Base-by-base conservation (phyloP, 1,284 basidiomycete species). In the Ustilago vetiveriae region DNA sequence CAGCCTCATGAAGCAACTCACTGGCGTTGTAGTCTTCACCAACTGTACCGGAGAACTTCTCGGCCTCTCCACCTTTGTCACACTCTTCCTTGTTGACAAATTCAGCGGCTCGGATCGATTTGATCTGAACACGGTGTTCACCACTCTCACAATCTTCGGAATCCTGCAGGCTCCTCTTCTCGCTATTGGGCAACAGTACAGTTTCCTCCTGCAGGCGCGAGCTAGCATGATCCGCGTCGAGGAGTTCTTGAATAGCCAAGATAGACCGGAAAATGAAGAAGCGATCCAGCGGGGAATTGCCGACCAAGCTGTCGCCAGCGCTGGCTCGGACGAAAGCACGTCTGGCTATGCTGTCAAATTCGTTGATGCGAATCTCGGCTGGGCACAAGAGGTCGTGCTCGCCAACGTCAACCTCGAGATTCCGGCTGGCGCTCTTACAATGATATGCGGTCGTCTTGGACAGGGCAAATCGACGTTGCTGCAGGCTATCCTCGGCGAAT, bases 381-480 rank as follows among this genome's bases (percentile, higher is more conserved):
- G 69, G 69, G 46, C 38, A 1, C 42, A 55, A 14, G 38, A 53
- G 22, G 33, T 41, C 0, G 62, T 70, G 19, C 56, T 70, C 3
- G 32, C 46, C 13, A 36, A 73, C 24, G 41, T 79, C 32, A 62
- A 54, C 19, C 26, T 79, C 29, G 43, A 59, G 14, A 66, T 80
- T 23, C 63, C 66, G 3, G 24, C 44, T 8, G 53, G 55, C 17
- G 13, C 51, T 19, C 59, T 80, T 22, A 75, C 67, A 6, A 65
- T 82, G 38, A 57, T 82, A 19, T 76, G 75, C 42, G 79, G 79
- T 16, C 64, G 64, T 7, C 51, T 77, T 2, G 80, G 80, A 16
- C 50, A 71, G 7, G 80, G 80, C 19, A 82, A 82, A 50, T 73
- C 75, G 22, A 71, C 76, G 3, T 60, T 81, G 10, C 52, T 82